phyloP scores from a whole-genome alignment of 257 asterid genomes.

The Misopates orontium region DNA sequence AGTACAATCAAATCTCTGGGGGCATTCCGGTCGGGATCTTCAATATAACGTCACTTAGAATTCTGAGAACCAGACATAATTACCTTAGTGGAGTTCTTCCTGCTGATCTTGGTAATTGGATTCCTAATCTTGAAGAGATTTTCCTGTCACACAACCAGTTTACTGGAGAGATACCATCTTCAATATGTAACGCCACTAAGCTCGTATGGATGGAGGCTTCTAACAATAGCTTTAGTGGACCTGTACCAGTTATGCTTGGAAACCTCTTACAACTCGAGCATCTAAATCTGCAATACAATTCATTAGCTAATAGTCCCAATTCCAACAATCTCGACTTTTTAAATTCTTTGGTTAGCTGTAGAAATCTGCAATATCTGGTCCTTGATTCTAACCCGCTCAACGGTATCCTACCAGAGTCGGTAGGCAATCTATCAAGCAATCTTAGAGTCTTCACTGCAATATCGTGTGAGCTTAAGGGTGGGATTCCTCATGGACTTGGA shows the following conservation, averaged over 20 bases:
- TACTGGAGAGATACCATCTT: constrained; percentile 39
- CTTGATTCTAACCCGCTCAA: constrained; percentile 39
- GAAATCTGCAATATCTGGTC: constrained; percentile 32
- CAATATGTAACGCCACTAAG: constrained; percentile 44
- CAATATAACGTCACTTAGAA: constrained; percentile 41
- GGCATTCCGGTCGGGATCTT: constrained; percentile 33
- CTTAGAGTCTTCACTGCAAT: constrained; percentile 34
- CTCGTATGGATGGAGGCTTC: constrained; percentile 34
- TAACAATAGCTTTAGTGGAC: constrained; percentile 44
- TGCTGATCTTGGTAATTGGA: constrained; percentile 39
- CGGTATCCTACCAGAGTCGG: constrained; percentile 33
- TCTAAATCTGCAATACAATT: constrained; percentile 35
- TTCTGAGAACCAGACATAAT: constrained; percentile 32
- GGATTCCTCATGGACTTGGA: constrained; percentile 36
- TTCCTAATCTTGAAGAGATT: constrained; percentile 42
- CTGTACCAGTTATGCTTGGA: constrained; percentile 40
- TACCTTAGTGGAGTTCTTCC: constrained; percentile 43
- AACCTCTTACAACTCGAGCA: constrained; percentile 31
- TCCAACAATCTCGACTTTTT: constrained; percentile 36
- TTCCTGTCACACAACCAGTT: constrained; percentile 44
- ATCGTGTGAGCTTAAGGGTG: constrained; percentile 36
- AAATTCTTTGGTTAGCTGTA: constrained; percentile 36
- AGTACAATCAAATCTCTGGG: constrained; percentile 37
- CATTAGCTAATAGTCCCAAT: constrained; percentile 27
- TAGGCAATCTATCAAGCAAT: constrained; percentile 35